Evolutionary conservation across 2,329 filamentous ascomycete species (phyloP).

Genomic region (Neospermospora avenae): DNA sequence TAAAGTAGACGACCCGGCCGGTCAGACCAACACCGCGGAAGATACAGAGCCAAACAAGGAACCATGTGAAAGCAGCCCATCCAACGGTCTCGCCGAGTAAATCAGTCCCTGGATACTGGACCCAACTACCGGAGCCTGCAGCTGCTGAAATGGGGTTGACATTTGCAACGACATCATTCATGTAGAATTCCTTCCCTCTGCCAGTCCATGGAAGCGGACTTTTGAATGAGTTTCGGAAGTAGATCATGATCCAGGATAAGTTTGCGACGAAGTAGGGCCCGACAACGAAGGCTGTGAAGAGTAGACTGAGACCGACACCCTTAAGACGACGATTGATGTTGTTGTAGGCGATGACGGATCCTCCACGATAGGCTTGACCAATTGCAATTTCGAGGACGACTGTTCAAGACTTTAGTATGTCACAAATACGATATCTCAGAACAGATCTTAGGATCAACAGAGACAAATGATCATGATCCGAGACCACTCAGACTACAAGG

Average conservation of each 20-base stretch:
- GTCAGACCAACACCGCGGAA: constrained; percentile 1
- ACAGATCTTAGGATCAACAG: no score
- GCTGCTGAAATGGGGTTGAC: background rate
- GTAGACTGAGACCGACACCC: constrained; percentile 2
- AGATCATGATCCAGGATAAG: constrained; percentile 3
- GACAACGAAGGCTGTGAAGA: background rate
- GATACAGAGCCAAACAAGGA: constrained; percentile 4
- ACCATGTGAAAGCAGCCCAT: constrained; percentile 2
- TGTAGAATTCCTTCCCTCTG: background rate
- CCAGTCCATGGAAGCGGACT: constrained; percentile 1
- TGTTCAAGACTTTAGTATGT: no score
- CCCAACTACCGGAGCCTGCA: background rate
- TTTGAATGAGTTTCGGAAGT: constrained; percentile 2
- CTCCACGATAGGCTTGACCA: constrained; percentile 1
- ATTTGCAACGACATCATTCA: background rate
- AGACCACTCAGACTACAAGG: no score
- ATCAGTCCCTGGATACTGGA: background rate
- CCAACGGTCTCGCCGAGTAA: background rate
- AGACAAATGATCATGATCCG: no score
- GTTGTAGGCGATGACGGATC: constrained; percentile 1
- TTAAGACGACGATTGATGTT: constrained; percentile 1
- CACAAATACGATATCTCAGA: no score
- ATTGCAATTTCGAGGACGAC: constrained; percentile 4
- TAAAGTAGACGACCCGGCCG: constrained; percentile 2
- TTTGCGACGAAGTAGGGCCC: constrained; percentile 1